A percentile compares a stretch with the other conserved stretches of the same genome.
Conservation (phyloP, 768 basidiomycete species). For the Suillus decipiens region DNA sequence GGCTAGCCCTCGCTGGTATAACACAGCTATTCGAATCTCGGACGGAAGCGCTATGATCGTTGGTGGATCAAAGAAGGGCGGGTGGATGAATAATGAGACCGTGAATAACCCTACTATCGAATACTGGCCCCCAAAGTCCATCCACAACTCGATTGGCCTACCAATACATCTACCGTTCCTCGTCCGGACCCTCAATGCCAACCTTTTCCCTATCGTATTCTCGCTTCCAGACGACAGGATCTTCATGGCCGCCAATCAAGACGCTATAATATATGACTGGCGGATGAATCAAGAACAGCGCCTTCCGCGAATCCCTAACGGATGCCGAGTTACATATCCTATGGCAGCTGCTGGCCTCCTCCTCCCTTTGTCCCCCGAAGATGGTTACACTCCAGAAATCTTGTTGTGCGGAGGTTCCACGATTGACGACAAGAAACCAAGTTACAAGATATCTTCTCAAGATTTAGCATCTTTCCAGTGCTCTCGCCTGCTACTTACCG, state of each 20-base stretch:
- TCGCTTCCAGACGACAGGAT: conserved; percentile 66
- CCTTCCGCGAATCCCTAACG: conserved; percentile 72
- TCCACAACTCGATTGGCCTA: conserved; percentile 65
- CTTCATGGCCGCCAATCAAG: conserved; percentile 77
- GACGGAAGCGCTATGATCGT: conserved; percentile 87
- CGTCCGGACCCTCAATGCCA: conserved; percentile 73
- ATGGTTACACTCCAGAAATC: conserved; percentile 66
- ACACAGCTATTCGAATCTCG: conserved; percentile 63
- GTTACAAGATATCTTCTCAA: conserved; percentile 68
- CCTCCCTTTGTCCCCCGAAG: conserved; percentile 65
- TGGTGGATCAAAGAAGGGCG: conserved; percentile 79
- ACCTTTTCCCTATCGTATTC: conserved; percentile 80
- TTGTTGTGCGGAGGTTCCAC: conserved; percentile 78
- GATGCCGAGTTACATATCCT: conserved; percentile 80
- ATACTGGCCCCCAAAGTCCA: conserved; percentile 79
- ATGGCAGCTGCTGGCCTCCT: conserved; percentile 78
- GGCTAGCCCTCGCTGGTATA: conserved; percentile 83
- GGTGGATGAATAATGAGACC: conserved; percentile 84
- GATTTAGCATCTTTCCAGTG: conserved; percentile 76
- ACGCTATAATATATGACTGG: conserved; percentile 84
- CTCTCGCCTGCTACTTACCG: conserved; percentile 64
- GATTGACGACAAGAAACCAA: conserved; percentile 58
- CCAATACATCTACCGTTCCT: conserved; percentile 67
- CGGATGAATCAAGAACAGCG: conserved; percentile 55
- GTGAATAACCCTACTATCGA: conserved; percentile 82